Conservation (phyloP, 257 asterid species). For the Orobanche coerulescens region DNA sequence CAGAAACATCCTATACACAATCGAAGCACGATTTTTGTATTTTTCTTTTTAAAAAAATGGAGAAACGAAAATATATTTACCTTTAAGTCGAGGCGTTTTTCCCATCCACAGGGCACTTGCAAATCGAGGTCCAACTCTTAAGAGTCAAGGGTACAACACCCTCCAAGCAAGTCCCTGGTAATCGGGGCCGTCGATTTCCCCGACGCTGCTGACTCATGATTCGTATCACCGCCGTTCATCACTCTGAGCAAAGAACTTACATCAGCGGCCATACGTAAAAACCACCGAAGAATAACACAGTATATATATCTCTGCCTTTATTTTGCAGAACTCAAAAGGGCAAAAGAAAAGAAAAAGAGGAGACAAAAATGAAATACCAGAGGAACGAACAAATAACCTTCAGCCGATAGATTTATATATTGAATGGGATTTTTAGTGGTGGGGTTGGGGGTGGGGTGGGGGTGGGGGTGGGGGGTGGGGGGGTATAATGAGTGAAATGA, state of each 20-base stretch:
- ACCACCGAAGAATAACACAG: background rate
- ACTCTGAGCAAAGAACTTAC: slow-evolving; percentile 47
- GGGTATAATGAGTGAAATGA: background rate
- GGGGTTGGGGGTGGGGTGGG: background rate
- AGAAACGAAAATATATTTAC: slow-evolving; percentile 18
- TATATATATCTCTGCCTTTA: background rate
- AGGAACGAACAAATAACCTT: background rate
- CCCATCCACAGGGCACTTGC: slow-evolving; percentile 87
- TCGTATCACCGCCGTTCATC: slow-evolving; percentile 45
- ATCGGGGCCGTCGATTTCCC: slow-evolving; percentile 55
- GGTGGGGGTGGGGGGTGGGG: background rate
- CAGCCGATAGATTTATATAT: slow-evolving; percentile 13
- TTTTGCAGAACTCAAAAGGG: too few species aligned
- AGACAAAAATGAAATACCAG: background rate
- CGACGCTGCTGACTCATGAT: slow-evolving; percentile 26
- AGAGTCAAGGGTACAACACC: slow-evolving; percentile 46
- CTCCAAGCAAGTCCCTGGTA: slow-evolving; percentile 74
- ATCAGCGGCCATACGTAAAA: slow-evolving; percentile 47
- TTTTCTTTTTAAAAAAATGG: too few species aligned
- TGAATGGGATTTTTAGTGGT: background rate
- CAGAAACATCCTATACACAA: too few species aligned
- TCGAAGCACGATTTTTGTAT: too few species aligned
- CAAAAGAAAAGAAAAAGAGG: background rate
- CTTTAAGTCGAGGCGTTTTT: slow-evolving; percentile 78
- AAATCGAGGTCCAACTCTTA: slow-evolving; percentile 78